phyloP scores from a whole-genome alignment of 805 yeast genomes.

The Ogataea trehalophila region DNA sequence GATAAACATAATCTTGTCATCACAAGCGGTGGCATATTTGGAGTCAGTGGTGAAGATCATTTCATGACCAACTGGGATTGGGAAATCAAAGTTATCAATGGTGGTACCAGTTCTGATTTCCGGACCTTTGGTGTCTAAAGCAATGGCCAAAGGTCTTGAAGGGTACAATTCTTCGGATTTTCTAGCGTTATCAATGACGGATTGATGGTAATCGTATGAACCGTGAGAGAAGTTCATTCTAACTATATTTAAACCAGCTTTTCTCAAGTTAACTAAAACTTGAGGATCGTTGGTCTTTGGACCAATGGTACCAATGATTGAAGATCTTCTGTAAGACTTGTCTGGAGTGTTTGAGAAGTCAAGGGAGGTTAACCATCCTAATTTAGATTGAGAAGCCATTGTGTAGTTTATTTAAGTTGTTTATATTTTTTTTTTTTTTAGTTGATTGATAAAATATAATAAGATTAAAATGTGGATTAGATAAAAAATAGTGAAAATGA shows the following conservation, averaged over 20 bases:
- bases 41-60: slow-evolving; percentile 93
- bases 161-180: slow-evolving; percentile 84
- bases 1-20: slow-evolving; percentile 78
- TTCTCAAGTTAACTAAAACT: slow-evolving; percentile 78
- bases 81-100: slow-evolving; percentile 68
- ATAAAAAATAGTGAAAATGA: too few relatives aligned
- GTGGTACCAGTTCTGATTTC: slow-evolving; percentile 99
- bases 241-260: slow-evolving; percentile 96
- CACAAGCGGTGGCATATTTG: slow-evolving; percentile 62
- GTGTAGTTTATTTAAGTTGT: neutral
- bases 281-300: slow-evolving; percentile 95
- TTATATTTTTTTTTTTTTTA: neutral
- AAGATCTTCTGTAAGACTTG: slow-evolving; percentile 81
- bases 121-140: slow-evolving; percentile 98
- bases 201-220: slow-evolving; percentile 94
- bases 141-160: slow-evolving; percentile 97
- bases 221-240: slow-evolving; percentile 99
- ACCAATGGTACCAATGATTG: slow-evolving; percentile 98
- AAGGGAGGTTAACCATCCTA: slow-evolving; percentile 81
- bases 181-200: slow-evolving; percentile 94
- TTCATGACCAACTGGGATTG: slow-evolving; percentile 81
- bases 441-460: neutral
- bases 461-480: too few relatives aligned
- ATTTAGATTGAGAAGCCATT: slow-evolving; percentile 35
- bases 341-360: slow-evolving; percentile 72